Evolutionary conservation across 2,329 filamentous ascomycete genomes (phyloP), one percentile per base, ranked within the genome.

Genomic region (Pseudogymnoascus sp.): DNA sequence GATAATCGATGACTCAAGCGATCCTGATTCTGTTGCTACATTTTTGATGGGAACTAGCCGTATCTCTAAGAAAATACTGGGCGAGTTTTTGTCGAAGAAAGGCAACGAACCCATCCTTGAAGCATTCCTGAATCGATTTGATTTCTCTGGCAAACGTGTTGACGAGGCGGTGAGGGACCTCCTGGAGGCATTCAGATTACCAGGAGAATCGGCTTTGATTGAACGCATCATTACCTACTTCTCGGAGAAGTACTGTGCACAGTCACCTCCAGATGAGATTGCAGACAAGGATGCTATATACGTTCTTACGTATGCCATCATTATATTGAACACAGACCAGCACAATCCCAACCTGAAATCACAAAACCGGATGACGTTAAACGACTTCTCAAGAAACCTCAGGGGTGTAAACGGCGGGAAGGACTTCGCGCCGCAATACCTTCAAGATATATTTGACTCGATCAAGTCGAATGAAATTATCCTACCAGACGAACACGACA

Each of bases 391-490:
- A 0, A 86, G 84, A 64, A 97, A 99, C 70, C 75, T 99, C n/a
- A 83, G 92, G 38, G 92, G 92, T 9, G 88, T 94, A 33, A 99
- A 99, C 68, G 84, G 82, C 23, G 89, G 88, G 59, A 82, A 90
- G 65, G 86, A 99, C 70, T 99, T 97, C 71, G 82, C 86, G 5
- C 80, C 83, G 0, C 86, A 92, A 63, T 97, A 92, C 69, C 79
- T 99, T 0, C 82, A 91, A 69, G 83, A 83, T 2, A 96, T 97
- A 60, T 99, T 87, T 69, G 85, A 96, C 67, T 90, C 90, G 0
- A 99, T 99, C 75, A 90, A 88, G 71, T 84, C 84, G 15, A 90
- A 94, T 65, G 94, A 99, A 73, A 99, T 99, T 64, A 96, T 99
- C 64, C 76, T 99, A 19, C 94, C 94, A 0, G 94, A 97, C 65